Conservation (phyloP, 2,329 filamentous ascomycete genomes). For the Penicillium freii region DNA sequence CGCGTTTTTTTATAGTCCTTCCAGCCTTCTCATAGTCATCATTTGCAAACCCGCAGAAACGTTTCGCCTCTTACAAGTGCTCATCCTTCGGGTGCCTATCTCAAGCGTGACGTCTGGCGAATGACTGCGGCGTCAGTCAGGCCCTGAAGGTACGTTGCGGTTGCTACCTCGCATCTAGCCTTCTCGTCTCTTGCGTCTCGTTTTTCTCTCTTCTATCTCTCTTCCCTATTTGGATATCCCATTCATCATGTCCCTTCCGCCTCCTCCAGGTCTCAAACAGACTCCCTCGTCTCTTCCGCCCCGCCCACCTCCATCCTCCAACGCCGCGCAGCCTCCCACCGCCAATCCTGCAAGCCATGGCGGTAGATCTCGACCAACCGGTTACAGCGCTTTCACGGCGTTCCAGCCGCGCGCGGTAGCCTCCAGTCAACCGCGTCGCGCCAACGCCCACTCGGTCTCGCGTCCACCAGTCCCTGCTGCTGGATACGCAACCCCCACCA, state of each 20-base stretch:
- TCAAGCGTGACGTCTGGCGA: slow-evolving; percentile 38
- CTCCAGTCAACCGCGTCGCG: slow-evolving; percentile 41
- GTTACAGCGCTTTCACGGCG: slow-evolving; percentile 50
- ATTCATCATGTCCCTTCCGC: slow-evolving; percentile 77
- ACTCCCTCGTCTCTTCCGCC: slow-evolving; percentile 68
- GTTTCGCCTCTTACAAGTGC: background rate
- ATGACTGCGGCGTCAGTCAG: slow-evolving; percentile 36
- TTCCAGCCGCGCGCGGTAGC: slow-evolving; percentile 63
- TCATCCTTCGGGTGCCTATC: slow-evolving; percentile 14
- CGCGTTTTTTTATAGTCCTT: background rate
- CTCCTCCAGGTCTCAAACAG: slow-evolving; percentile 69
- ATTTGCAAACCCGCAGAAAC: background rate
- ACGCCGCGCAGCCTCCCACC: slow-evolving; percentile 42
- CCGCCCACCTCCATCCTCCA: slow-evolving; percentile 63
- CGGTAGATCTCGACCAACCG: slow-evolving; percentile 30
- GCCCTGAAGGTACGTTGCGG: slow-evolving; percentile 46
- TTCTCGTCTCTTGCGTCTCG: slow-evolving; percentile 24
- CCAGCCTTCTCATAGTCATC: background rate
- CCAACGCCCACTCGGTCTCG: slow-evolving; percentile 39
- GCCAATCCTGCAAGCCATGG: slow-evolving; percentile 30
- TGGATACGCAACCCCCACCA: slow-evolving; percentile 40
- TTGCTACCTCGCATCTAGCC: slow-evolving; percentile 33
- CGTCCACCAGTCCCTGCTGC: slow-evolving; percentile 35
- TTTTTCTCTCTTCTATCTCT: slow-evolving; percentile 2
- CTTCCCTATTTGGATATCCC: slow-evolving; percentile 35